These are phyloP conservation scores for Phyllosticta citrichinensis DNA, from an alignment of 2,329 filamentous ascomycete species.

Conservation along the genomic window DNA sequence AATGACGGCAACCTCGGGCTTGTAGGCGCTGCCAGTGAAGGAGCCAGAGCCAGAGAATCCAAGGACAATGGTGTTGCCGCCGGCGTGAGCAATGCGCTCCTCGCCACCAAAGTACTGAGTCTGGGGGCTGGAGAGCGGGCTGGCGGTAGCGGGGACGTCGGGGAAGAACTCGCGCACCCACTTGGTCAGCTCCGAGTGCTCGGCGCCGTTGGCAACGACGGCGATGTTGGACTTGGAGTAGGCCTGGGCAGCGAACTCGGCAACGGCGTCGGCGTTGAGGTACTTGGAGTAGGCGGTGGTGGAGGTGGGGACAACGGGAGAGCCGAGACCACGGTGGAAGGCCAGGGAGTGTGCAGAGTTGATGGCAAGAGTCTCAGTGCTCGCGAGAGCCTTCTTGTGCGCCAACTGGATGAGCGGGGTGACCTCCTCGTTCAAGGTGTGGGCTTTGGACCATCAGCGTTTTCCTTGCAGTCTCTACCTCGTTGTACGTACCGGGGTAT, in stretches of 20 bases:
- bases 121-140: constrained; percentile 49
- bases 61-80: constrained; percentile 76
- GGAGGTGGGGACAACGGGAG: constrained; percentile 62
- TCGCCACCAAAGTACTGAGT: constrained; percentile 92
- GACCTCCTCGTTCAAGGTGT: constrained; percentile 87
- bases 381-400: constrained; percentile 60
- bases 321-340: constrained; percentile 88
- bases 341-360: constrained; percentile 79
- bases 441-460: constrained; percentile 44
- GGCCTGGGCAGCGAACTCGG: constrained; percentile 64
- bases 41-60: constrained; percentile 86
- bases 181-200: constrained; percentile 65
- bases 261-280: constrained; percentile 64
- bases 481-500: constrained; percentile 53
- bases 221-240: constrained; percentile 89
- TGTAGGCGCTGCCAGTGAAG: constrained; percentile 61
- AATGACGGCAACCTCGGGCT: constrained; percentile 83
- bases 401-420: constrained; percentile 64
- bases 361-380: constrained; percentile 60
- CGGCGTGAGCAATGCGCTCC: constrained; percentile 70
- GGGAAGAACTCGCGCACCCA: constrained; percentile 94
- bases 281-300: constrained; percentile 68
- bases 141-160: constrained; percentile 46
- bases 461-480: constrained; percentile 1
- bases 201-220: constrained; percentile 80